Base-by-base conservation (phyloP, 2,329 filamentous ascomycete genomes). In the Colletotrichum falcatum region DNA sequence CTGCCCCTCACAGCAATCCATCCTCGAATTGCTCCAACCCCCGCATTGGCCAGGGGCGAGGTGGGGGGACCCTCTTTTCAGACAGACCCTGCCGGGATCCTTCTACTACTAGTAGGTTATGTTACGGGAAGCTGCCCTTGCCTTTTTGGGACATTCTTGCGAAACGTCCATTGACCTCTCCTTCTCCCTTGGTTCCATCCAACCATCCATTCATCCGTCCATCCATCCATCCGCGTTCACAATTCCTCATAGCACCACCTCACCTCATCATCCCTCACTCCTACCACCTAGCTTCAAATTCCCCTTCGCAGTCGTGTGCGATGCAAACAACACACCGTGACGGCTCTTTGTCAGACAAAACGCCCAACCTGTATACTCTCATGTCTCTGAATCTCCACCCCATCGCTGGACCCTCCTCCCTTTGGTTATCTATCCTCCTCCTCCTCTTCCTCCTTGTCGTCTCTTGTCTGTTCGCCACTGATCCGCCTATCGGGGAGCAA, bases 61-160 rank as follows among this genome's bases (percentile, higher is more conserved):
- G n/a, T n/a, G n/a, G n/a, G n/a, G n/a, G 51, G 35, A 33, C 58
- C 37, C 56, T 59, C 60, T 59, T 59, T 62, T 37, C 55, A 70
- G 58, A 44, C 58, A 3, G 3, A 7, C 30, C 60, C 67, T 58
- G 53, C 64, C 12, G 64, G 67, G 64, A 67, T 70, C 58, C 49
- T 56, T 63, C 63, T 60, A 46, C 60, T n/a, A n/a, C n/a, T n/a
- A n/a, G n/a, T n/a, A n/a, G n/a, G n/a, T n/a, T n/a, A 51, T 72
- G 37, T n/a, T 54, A 33, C 18, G 49, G 44, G 59, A 51, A 54
- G 16, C 66, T 65, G 65, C 65, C 65, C 30, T 72, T 73, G 61
- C 72, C 65, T 49, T 68, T 74, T 74, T 65, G 63, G 73, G 73
- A 73, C 71, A 74, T 71, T 73, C 73, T 74, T 74, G 73, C 73